phyloP scores from a whole-genome alignment of 2,329 filamentous ascomycete species.

The Nigrograna mackinnonii region DNA sequence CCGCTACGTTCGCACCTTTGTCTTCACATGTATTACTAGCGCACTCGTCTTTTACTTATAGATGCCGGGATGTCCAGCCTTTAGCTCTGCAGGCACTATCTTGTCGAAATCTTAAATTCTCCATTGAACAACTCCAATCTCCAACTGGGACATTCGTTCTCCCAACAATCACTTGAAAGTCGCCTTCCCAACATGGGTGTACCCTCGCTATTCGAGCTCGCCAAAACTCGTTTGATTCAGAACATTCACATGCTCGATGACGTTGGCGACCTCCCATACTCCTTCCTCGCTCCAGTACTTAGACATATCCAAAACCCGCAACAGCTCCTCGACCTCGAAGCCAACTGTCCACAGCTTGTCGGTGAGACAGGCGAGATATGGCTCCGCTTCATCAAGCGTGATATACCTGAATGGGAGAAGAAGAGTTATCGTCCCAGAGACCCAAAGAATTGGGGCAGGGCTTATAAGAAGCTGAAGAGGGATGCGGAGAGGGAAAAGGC shows the following conservation, averaged over 20 bases:
- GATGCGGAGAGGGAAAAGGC: constrained; percentile 42
- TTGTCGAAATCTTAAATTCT: too few species aligned
- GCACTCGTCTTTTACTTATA: too few species aligned
- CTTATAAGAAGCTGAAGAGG: constrained; percentile 62
- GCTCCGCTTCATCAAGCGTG: constrained; percentile 75
- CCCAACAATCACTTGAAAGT: too few species aligned
- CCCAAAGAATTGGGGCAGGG: constrained; percentile 73
- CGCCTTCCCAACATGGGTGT: constrained; percentile 32
- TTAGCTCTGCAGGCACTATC: too few species aligned
- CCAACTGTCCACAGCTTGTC: constrained; percentile 75
- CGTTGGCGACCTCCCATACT: constrained; percentile 72
- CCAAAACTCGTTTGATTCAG: constrained; percentile 40
- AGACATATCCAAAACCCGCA: constrained; percentile 70
- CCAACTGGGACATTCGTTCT: too few species aligned
- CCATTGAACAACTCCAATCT: too few species aligned
- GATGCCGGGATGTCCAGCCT: too few species aligned
- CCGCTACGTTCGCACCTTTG: too few species aligned
- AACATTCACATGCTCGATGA: constrained; percentile 60
- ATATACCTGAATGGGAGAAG: constrained; percentile 70
- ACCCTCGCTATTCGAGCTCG: constrained; percentile 9
- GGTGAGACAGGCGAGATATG: constrained; percentile 74
- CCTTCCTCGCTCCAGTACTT: constrained; percentile 69
- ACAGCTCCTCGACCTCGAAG: constrained; percentile 74
- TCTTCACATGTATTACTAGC: too few species aligned
- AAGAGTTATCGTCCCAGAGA: constrained; percentile 67